Conservation (phyloP, 2,329 filamentous ascomycete genomes). For the Pestalotiopsis sp. region DNA sequence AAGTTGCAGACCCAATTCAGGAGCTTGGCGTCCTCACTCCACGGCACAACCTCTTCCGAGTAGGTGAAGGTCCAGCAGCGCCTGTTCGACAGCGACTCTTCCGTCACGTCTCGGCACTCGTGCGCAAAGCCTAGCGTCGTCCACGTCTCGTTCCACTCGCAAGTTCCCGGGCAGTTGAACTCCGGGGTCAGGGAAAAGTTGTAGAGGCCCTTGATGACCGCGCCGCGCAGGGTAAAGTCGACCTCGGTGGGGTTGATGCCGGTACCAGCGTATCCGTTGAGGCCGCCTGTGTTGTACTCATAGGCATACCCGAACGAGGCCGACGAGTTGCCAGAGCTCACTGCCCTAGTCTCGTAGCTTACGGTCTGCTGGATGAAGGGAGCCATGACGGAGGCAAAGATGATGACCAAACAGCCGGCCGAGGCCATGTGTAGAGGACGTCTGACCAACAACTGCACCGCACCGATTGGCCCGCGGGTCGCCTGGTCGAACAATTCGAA, state of each 20-base stretch:
- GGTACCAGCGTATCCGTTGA: not conserved
- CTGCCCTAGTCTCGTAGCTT: constrained; percentile 2
- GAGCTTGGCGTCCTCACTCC: constrained; percentile 6
- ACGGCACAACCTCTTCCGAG: constrained; percentile 7
- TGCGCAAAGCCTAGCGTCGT: constrained; percentile 18
- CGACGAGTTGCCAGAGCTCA: constrained; percentile 8
- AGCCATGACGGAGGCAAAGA: constrained; percentile 14
- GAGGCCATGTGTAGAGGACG: constrained; percentile 2
- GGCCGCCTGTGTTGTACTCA: constrained; percentile 8
- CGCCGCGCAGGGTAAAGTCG: constrained; percentile 19
- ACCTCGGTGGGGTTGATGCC: not conserved
- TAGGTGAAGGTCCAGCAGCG: not conserved
- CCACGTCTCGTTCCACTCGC: constrained; percentile 17
- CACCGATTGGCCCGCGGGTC: constrained; percentile 15
- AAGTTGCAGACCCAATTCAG: not conserved
- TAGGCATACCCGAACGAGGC: constrained; percentile 15
- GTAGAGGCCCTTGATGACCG: constrained; percentile 19
- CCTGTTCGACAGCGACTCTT: constrained; percentile 10
- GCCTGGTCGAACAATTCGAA: constrained; percentile 20
- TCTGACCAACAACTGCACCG: constrained; percentile 12
- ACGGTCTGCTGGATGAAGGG: constrained; percentile 20
- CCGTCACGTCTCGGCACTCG: constrained; percentile 18
- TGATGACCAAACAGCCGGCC: constrained; percentile 14
- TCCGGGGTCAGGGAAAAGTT: constrained; percentile 6
- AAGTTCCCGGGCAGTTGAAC: constrained; percentile 18